These are phyloP conservation scores for Mycena metata DNA, from an alignment of 768 basidiomycete genomes.

Conservation along the genomic window DNA sequence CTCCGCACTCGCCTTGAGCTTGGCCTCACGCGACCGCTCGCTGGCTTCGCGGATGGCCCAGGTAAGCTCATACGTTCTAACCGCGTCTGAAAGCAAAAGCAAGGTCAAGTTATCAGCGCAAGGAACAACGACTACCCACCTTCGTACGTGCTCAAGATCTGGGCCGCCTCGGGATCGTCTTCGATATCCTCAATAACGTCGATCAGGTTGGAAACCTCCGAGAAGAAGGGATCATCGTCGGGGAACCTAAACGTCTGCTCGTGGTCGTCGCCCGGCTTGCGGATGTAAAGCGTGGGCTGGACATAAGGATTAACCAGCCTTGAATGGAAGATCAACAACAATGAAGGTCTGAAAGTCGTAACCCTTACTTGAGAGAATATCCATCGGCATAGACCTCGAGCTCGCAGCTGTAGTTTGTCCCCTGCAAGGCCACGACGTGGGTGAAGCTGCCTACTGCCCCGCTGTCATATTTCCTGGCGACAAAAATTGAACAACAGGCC, in stretches of 20 bases:
- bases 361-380: slow-evolving; percentile 84
- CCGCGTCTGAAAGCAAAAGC: slow-evolving; percentile 71
- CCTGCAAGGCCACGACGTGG: slow-evolving; percentile 93
- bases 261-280: slow-evolving; percentile 84
- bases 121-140: slow-evolving; percentile 59
- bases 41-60: slow-evolving; percentile 92
- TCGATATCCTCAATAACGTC: slow-evolving; percentile 93
- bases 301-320: slow-evolving; percentile 95
- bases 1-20: slow-evolving; percentile 52
- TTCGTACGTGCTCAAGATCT: slow-evolving; percentile 88
- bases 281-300: slow-evolving; percentile 87
- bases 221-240: slow-evolving; percentile 94
- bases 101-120: not conserved
- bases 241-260: slow-evolving; percentile 80
- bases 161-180: slow-evolving; percentile 83
- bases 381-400: slow-evolving; percentile 96
- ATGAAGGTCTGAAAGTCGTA: slow-evolving; percentile 22
- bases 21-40: slow-evolving; percentile 71
- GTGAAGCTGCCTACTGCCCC: slow-evolving; percentile 95
- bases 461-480: slow-evolving; percentile 90
- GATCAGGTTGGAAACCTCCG: slow-evolving; percentile 90
- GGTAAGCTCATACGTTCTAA: slow-evolving; percentile 90
- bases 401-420: slow-evolving; percentile 93
- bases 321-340: slow-evolving; percentile 17
- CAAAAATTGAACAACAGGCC: slow-evolving; percentile 5